Evolutionary conservation across 305 asterid genomes (phyloP).

Genomic region (Andrographis paniculata): DNA sequence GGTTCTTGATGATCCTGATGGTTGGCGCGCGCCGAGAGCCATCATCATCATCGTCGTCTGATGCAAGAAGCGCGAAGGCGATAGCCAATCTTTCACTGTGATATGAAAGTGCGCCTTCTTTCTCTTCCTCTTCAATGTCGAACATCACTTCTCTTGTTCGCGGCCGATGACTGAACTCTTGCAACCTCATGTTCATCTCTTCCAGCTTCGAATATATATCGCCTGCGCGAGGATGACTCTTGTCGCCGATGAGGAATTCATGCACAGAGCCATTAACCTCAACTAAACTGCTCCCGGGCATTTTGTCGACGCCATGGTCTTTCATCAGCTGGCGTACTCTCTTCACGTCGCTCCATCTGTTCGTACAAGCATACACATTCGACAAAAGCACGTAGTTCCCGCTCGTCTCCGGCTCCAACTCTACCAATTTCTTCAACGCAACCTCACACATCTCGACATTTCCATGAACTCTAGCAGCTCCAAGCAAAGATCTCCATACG

Average conservation of each 20-base stretch:
- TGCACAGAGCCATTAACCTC: conserved; percentile 52
- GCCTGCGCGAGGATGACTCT: conserved; percentile 35
- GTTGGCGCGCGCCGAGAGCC: too few species aligned
- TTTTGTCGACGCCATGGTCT: conserved; percentile 36
- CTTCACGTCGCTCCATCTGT: conserved; percentile 56
- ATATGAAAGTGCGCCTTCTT: conserved; percentile 27
- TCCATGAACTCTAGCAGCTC: conserved; percentile 59
- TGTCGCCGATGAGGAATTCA: conserved; percentile 51
- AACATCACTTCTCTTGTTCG: conserved; percentile 48
- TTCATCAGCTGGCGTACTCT: conserved; percentile 47
- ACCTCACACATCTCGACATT: conserved; percentile 38
- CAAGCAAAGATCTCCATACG: conserved; percentile 56
- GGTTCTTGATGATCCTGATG: conserved; percentile 51
- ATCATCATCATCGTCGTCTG: conserved; percentile 42
- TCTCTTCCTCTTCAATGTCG: conserved; percentile 62
- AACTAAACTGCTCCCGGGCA: conserved; percentile 45
- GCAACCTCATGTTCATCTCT: conserved; percentile 47
- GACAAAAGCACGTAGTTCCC: conserved; percentile 67
- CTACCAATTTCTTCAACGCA: conserved; percentile 32
- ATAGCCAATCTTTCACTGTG: conserved; percentile 62
- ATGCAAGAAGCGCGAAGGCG: conserved; percentile 50
- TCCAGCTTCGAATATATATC: conserved; percentile 46
- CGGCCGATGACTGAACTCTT: conserved; percentile 42
- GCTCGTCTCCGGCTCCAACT: conserved; percentile 52
- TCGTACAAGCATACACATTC: conserved; percentile 43